Conservation (phyloP, 75 land plant species). For the Sequoiadendron giganteum region DNA sequence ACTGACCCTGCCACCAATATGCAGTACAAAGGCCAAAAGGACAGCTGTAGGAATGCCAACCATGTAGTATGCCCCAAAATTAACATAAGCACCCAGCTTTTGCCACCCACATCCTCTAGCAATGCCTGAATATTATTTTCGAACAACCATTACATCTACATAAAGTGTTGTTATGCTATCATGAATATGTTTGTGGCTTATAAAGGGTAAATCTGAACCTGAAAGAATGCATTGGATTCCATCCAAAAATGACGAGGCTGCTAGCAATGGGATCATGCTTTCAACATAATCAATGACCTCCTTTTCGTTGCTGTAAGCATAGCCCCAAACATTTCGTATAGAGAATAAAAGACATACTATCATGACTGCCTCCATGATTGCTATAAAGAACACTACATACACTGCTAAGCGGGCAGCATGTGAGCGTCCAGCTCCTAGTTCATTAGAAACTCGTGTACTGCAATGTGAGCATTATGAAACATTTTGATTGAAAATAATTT, state of each 20-base stretch:
- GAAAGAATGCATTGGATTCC: slow-evolving; percentile 77
- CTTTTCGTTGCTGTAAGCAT: no score
- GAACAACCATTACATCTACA: background rate
- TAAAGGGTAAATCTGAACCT: no score
- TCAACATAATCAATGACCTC: no score
- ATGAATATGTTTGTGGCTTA: slow-evolving; percentile 27
- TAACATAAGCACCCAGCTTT: slow-evolving; percentile 14
- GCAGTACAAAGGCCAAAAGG: slow-evolving; percentile 4
- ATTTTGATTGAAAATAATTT: background rate
- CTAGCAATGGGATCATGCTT: slow-evolving; percentile 27
- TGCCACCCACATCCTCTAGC: no score
- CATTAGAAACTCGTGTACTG: slow-evolving; percentile 79
- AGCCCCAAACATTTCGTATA: no score
- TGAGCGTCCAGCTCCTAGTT: slow-evolving; percentile 67
- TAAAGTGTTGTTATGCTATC: background rate
- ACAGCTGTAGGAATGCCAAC: slow-evolving; percentile 68
- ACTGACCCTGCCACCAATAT: no score
- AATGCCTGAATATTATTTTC: background rate
- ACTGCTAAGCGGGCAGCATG: slow-evolving; percentile 49
- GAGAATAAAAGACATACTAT: slow-evolving; percentile 21
- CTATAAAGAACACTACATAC: slow-evolving; percentile 28
- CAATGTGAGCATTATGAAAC: background rate
- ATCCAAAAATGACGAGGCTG: slow-evolving; percentile 58
- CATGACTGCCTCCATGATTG: slow-evolving; percentile 39
- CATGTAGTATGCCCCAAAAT: slow-evolving; percentile 71